Evolutionary conservation across 768 basidiomycete genomes (phyloP).

Genomic region (Rhodotorula kratochvilovae): DNA sequence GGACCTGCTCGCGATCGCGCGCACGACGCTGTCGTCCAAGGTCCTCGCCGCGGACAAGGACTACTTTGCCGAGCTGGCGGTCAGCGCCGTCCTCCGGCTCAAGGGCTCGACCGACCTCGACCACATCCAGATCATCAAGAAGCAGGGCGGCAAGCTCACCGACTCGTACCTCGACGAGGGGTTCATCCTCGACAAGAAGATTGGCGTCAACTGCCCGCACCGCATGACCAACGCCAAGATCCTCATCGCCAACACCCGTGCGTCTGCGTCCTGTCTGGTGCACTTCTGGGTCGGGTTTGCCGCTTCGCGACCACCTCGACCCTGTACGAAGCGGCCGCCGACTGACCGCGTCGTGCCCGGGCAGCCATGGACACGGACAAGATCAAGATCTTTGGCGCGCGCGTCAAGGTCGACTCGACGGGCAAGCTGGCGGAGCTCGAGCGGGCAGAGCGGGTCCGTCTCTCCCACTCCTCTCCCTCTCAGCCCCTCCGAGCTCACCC

Average conservation of each 20-base stretch:
- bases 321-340: too few relatives aligned
- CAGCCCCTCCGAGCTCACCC: conserved; percentile 5
- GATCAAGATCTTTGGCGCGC: conserved; percentile 97
- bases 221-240: conserved; percentile 92
- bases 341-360: too few relatives aligned
- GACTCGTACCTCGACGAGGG: conserved; percentile 98
- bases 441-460: conserved; percentile 76
- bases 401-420: conserved; percentile 90
- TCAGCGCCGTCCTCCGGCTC: conserved; percentile 87
- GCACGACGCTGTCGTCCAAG: conserved; percentile 91
- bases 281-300: too few relatives aligned
- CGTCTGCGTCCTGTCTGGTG: too few relatives aligned
- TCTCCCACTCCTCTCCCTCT: background rate
- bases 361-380: conserved; percentile 96
- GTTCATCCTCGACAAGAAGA: conserved; percentile 95
- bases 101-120: conserved; percentile 96
- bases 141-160: conserved; percentile 96
- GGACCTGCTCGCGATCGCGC: conserved; percentile 93
- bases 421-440: conserved; percentile 97
- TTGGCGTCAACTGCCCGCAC: conserved; percentile 91
- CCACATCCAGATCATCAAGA: conserved; percentile 99
- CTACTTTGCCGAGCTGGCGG: conserved; percentile 95
- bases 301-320: too few relatives aligned
- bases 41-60: conserved; percentile 94
- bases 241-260: conserved; percentile 87